Percentiles rank a stretch among this genome's conserved stretches.
phyloP scores from a whole-genome alignment of 257 asterid genomes.

The Solanum corneliomulleri region DNA sequence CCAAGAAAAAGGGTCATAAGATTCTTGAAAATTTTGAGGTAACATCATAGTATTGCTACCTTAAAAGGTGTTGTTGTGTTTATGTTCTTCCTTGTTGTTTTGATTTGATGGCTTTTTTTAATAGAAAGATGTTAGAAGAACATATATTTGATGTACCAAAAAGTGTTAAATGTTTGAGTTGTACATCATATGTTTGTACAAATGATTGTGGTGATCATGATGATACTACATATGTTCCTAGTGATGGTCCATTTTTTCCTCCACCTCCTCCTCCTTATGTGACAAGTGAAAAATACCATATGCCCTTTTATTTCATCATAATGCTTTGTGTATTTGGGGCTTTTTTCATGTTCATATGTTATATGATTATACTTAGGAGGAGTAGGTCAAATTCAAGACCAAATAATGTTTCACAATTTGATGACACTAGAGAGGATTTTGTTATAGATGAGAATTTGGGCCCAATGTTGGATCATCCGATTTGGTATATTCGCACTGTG shows the following conservation, averaged over 20 bases:
- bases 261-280: not conserved
- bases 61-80: not conserved
- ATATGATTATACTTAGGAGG: constrained; percentile 24
- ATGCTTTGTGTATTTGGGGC: constrained; percentile 48
- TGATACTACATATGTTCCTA: not conserved
- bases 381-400: constrained; percentile 14
- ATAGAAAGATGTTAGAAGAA: not conserved
- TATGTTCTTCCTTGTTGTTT: not conserved
- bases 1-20: not conserved
- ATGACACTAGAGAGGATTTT: constrained; percentile 12
- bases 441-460: constrained; percentile 28
- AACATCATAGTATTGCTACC: not conserved
- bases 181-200: not conserved
- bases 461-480: constrained; percentile 37
- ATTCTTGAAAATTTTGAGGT: not conserved
- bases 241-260: not conserved
- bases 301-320: constrained; percentile 27
- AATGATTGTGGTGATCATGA: not conserved
- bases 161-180: not conserved
- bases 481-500: constrained; percentile 54
- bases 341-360: constrained; percentile 30
- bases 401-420: not conserved
- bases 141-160: not conserved
- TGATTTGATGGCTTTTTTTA: not conserved
- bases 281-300: constrained; percentile 4